phyloP scores from a whole-genome alignment of 2,329 filamentous ascomycete genomes.

The Fusarium sp. region DNA sequence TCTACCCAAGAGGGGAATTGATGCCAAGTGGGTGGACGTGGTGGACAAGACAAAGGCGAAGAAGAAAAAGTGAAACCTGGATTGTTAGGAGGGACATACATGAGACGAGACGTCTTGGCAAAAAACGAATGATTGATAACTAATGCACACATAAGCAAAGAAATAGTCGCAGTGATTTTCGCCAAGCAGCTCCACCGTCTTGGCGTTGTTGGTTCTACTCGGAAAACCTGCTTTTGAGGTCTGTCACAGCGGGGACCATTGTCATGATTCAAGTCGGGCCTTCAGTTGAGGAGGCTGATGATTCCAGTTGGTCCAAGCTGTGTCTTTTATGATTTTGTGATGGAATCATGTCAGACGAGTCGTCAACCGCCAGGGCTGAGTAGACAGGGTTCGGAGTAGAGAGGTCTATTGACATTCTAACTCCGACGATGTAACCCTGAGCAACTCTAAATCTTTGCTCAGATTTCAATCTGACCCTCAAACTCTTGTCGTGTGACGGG shows the following conservation, averaged over 20 bases:
- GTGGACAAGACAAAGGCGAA: constrained; percentile 38
- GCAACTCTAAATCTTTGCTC: not conserved
- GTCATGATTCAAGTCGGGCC: not conserved
- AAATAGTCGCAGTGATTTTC: not conserved
- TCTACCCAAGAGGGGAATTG: constrained; percentile 24
- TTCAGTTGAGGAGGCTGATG: not conserved
- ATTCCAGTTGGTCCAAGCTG: not conserved
- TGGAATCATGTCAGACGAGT: not conserved
- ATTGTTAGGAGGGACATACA: not conserved
- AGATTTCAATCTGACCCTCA: not conserved
- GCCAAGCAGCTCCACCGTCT: not conserved
- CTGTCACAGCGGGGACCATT: not conserved
- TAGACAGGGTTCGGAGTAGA: not conserved
- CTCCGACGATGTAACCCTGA: not conserved
- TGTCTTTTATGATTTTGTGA: not conserved
- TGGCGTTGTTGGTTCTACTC: not conserved
- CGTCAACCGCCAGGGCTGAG: not conserved
- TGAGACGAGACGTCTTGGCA: not conserved
- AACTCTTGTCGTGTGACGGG: not conserved
- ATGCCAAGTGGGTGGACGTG: constrained; percentile 38
- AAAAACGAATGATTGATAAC: not conserved
- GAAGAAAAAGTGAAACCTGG: constrained; percentile 26
- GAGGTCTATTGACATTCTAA: not conserved
- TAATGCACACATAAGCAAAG: not conserved
- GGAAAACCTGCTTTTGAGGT: not conserved